A percentile compares a stretch with the other conserved stretches of the same genome.
These are phyloP conservation scores for Xylaria nigripes DNA, from an alignment of 495 filamentous ascomycete species.

Conservation along the genomic window DNA sequence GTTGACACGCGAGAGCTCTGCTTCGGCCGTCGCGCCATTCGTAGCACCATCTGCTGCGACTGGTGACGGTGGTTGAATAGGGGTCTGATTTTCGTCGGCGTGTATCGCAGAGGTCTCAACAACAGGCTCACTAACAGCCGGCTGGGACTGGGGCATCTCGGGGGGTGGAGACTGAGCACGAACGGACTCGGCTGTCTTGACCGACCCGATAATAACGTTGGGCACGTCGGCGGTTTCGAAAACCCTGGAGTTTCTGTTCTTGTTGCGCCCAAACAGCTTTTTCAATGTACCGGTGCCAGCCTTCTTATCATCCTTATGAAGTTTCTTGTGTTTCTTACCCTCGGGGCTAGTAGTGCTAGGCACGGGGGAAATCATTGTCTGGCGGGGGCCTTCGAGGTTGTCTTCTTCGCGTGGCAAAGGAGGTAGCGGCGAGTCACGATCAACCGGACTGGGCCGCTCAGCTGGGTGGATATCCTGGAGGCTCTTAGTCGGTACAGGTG, in stretches of 20 bases:
- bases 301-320: slow-evolving; percentile 49
- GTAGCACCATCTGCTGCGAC: slow-evolving; percentile 24
- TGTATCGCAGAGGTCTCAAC: slow-evolving; percentile 18
- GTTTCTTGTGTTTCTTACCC: slow-evolving; percentile 44
- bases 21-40: slow-evolving; percentile 46
- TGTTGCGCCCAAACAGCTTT: slow-evolving; percentile 58
- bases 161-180: slow-evolving; percentile 19
- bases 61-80: slow-evolving; percentile 19
- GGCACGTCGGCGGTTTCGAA: slow-evolving; percentile 39
- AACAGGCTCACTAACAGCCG: slow-evolving; percentile 23
- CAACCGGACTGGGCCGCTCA: slow-evolving; percentile 23
- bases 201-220: slow-evolving; percentile 11
- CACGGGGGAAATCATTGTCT: slow-evolving; percentile 38
- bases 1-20: slow-evolving; percentile 52
- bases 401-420: slow-evolving; percentile 32
- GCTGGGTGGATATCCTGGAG: slow-evolving; percentile 30
- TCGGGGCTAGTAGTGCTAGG: slow-evolving; percentile 35
- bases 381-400: slow-evolving; percentile 31
- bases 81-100: slow-evolving; percentile 25
- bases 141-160: slow-evolving; percentile 14
- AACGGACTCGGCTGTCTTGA: slow-evolving; percentile 14
- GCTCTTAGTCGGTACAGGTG: slow-evolving; percentile 25
- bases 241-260: slow-evolving; percentile 43
- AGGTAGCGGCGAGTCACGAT: slow-evolving; percentile 32
- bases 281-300: slow-evolving; percentile 41